Conservation (phyloP, 129 eudicot species). For the Chrysanthemum makinoi region DNA sequence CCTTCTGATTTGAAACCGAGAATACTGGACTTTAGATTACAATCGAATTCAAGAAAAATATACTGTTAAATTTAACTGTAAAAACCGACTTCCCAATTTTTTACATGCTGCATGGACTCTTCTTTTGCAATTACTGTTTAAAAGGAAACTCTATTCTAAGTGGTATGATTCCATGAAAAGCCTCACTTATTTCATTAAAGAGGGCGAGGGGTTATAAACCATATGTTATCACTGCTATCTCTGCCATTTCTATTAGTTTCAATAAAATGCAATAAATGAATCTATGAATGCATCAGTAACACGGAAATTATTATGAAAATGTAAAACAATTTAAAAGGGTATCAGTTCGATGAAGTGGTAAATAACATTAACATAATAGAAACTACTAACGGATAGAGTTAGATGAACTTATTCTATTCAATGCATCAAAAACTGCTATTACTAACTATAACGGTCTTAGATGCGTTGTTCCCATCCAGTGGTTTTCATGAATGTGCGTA, state of each 20-base stretch:
- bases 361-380: too few relatives aligned
- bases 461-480: neutral
- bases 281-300: neutral
- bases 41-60: too few relatives aligned
- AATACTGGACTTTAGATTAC: too few relatives aligned
- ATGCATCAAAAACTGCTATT: neutral
- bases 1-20: too few relatives aligned
- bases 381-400: too few relatives aligned
- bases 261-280: neutral
- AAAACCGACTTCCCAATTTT: too few relatives aligned
- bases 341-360: neutral
- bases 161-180: neutral
- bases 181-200: neutral
- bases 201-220: neutral
- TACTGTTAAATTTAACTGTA: too few relatives aligned
- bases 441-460: neutral
- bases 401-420: neutral
- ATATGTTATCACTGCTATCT: neutral
- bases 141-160: too few relatives aligned
- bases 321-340: slow-evolving; percentile 6
- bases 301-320: neutral
- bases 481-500: neutral
- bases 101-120: too few relatives aligned
- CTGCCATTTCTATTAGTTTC: neutral
- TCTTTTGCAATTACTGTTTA: too few relatives aligned